Evolutionary conservation across 192 early-diverging fungal genomes (phyloP).

Genomic region (Coemansia sp.): DNA sequence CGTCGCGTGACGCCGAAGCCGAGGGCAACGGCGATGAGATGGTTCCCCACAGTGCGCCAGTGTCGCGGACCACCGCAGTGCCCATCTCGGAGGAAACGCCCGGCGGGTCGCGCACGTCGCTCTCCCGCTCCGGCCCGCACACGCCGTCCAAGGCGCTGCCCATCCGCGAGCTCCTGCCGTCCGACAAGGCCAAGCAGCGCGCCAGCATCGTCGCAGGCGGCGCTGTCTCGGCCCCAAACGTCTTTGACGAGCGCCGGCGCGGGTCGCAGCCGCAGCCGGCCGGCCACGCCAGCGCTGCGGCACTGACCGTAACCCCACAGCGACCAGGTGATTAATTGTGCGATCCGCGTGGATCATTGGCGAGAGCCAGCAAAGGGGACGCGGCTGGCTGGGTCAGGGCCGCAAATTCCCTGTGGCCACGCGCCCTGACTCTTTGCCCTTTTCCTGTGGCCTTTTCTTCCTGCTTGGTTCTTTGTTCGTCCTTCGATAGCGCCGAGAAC

Average conservation of each 20-base stretch:
- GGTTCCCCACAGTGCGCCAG: neutral
- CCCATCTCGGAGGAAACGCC: conserved; percentile 1
- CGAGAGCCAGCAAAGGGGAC: too few species aligned
- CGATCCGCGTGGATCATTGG: too few species aligned
- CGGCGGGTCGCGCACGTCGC: conserved; percentile 18
- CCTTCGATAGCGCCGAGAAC: too few species aligned
- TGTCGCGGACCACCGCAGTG: neutral
- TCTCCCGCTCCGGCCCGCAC: conserved; percentile 23
- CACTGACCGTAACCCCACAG: neutral
- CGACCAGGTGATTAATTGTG: too few species aligned
- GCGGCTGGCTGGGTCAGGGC: too few species aligned
- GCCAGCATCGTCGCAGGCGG: conserved; percentile 21
- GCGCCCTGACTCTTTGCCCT: too few species aligned
- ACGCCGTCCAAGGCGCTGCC: conserved; percentile 42
- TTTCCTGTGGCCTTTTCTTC: too few species aligned
- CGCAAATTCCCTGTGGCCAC: too few species aligned
- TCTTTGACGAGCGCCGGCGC: conserved; percentile 8
- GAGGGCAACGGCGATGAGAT: neutral
- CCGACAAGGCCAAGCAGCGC: conserved; percentile 40
- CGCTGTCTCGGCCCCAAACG: neutral
- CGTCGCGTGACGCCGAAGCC: neutral
- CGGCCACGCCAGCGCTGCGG: neutral
- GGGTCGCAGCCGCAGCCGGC: conserved; percentile 8
- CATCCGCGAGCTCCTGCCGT: conserved; percentile 46
- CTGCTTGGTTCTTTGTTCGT: too few species aligned